Evolutionary conservation across 306 rosid species (phyloP), one percentile per base, ranked within the genome.

Genomic region (Pyrus communis): DNA sequence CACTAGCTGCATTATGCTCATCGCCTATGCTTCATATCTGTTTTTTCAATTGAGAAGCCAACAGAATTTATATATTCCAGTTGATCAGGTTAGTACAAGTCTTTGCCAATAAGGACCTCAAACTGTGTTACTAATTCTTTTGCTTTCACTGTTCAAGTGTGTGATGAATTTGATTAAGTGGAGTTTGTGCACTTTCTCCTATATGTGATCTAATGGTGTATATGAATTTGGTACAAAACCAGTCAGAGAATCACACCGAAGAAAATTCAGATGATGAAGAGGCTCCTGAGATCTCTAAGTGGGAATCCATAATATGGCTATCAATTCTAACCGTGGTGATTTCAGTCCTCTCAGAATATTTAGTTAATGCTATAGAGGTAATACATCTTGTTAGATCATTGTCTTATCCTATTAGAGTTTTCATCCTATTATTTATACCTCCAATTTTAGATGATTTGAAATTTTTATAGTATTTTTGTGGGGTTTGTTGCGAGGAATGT

Each of bases 271-370:
- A 77, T 9, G 89, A 83, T 27, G 96, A 88, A 52, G 87, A 82
- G 69, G 80, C 74, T 55, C 89, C 98, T 3, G 89, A 91, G 83
- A 89, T 93, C 69, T 80, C 91, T 30, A 89, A 85, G 78, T 93
- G 97, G 89, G 98, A 93, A 84, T 84, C 91, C 70, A 49, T 91
- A 84, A 80, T 85, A 69, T 93, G 97, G 98, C 90, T 93, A 76
- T 85, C 70, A 12, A 87, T 93, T 85, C 77, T 93, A 83, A 91
- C 96, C 9, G 85, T 75, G 21, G 85, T 91, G 89, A 86, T 93
- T 72, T 91, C 98, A 5, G 51, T 93, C 83, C 82, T 93, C 68
- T 93, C 93, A 17, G 92, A 89, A 85, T 89, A 93, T 77, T 74
- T 88, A 55, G 96, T 93, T 73, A 84, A 86, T 69, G 91, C 96